A percentile compares a stretch with the other conserved stretches of the same genome.
These are phyloP conservation scores for Scheffersomyces amazonensis DNA, from an alignment of 805 yeast species.

Conservation along the genomic window DNA sequence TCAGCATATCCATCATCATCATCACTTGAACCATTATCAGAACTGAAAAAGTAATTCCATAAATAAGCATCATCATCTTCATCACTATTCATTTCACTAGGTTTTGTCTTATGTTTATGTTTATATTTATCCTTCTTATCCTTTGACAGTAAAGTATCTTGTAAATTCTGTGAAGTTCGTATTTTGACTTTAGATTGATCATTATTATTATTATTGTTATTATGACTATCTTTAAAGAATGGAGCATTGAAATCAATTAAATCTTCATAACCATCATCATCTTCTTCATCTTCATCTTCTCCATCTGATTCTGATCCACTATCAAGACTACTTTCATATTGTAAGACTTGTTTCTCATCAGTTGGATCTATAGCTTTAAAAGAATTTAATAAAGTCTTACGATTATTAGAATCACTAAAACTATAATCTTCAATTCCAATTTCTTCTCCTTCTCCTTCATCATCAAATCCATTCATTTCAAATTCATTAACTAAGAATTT, in stretches of 20 bases:
- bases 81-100: constrained; percentile 20
- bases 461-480: constrained; percentile 45
- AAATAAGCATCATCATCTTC: constrained; percentile 69
- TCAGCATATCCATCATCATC: constrained; percentile 9
- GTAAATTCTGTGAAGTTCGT: neutral
- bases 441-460: constrained; percentile 31
- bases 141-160: neutral
- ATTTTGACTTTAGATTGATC: constrained; percentile 13
- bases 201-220: neutral
- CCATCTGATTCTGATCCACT: constrained; percentile 36
- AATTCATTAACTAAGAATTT: constrained; percentile 44
- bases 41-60: constrained; percentile 69
- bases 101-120: constrained; percentile 8
- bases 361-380: constrained; percentile 21
- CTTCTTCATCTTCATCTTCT: constrained; percentile 29
- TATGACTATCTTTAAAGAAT: constrained; percentile 8
- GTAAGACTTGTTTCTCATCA: constrained; percentile 31
- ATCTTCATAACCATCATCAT: constrained; percentile 42
- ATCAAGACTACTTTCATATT: constrained; percentile 36
- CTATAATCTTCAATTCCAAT: constrained; percentile 24
- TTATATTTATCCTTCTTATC: constrained; percentile 5
- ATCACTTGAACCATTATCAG: constrained; percentile 32
- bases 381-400: constrained; percentile 14
- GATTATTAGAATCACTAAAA: constrained; percentile 10
- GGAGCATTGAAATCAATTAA: constrained; percentile 35